Percentiles rank a stretch among this genome's conserved stretches.
These are phyloP conservation scores for Parathielavia appendiculata DNA, from an alignment of 495 filamentous ascomycete species.

Conservation along the genomic window DNA sequence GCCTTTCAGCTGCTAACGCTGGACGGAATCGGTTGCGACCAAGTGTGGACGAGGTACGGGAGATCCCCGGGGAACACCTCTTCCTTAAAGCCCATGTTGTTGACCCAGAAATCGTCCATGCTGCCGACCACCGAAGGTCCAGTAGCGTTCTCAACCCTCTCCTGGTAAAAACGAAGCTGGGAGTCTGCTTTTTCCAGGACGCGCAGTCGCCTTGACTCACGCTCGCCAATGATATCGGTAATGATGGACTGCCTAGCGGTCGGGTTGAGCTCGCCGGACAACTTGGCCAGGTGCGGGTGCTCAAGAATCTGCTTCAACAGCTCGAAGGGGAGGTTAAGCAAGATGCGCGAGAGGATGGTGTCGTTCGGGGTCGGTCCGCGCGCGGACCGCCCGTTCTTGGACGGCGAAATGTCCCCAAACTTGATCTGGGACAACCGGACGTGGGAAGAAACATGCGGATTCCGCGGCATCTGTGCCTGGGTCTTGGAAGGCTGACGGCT, in stretches of 20 bases:
- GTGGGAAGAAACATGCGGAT: conserved; percentile 32
- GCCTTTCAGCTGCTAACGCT: conserved; percentile 1
- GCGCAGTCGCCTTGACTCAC: conserved; percentile 47
- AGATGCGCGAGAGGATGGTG: conserved; percentile 51
- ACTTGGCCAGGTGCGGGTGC: conserved; percentile 41
- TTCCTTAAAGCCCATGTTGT: conserved; percentile 43
- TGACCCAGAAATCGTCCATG: conserved; percentile 26
- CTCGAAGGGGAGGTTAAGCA: conserved; percentile 60
- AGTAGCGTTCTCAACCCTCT: conserved; percentile 18
- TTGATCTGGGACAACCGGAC: conserved; percentile 55
- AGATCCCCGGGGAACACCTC: conserved; percentile 31
- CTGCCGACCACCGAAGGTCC: conserved; percentile 18
- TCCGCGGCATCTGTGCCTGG: conserved; percentile 24
- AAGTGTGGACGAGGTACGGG: conserved; percentile 29
- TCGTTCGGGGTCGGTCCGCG: conserved; percentile 19
- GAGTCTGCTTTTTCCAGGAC: conserved; percentile 32
- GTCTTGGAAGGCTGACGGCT: conserved; percentile 23
- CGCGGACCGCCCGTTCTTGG: conserved; percentile 30
- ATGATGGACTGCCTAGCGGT: conserved; percentile 43
- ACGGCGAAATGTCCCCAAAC: conserved; percentile 57
- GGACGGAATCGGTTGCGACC: conserved; percentile 15
- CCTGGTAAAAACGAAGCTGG: conserved; percentile 20
- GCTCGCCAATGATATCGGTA: conserved; percentile 52
- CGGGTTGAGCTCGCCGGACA: conserved; percentile 42
- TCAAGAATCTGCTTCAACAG: conserved; percentile 54